Evolutionary conservation across 2,329 filamentous ascomycete genomes (phyloP).

Genomic region (Calonectria montana): DNA sequence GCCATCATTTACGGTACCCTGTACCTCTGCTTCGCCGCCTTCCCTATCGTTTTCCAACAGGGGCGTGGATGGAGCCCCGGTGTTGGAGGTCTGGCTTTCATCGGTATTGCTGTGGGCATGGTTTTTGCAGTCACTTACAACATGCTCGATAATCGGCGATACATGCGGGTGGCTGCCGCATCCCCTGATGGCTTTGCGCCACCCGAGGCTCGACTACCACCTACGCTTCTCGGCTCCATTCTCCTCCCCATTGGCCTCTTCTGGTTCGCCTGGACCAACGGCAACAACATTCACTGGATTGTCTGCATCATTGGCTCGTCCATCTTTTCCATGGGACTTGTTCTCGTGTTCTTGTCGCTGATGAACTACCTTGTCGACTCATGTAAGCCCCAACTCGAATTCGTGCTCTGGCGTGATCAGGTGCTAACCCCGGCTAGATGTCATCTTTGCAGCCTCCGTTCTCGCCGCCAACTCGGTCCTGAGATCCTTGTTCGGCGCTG

Average conservation of each 20-base stretch:
- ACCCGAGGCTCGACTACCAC: constrained; percentile 72
- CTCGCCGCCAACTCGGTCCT: constrained; percentile 79
- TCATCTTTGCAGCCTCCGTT: constrained; percentile 81
- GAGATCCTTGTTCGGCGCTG: constrained; percentile 77
- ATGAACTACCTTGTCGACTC: constrained; percentile 77
- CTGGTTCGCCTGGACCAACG: constrained; percentile 75
- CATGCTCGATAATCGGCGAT: constrained; percentile 65
- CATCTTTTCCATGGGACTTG: constrained; percentile 66
- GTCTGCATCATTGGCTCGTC: constrained; percentile 58
- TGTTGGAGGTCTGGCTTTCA: constrained; percentile 70
- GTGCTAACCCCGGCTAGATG: constrained; percentile 56
- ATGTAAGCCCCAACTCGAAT: constrained; percentile 47
- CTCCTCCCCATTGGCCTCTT: constrained; percentile 70
- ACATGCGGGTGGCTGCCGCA: constrained; percentile 55
- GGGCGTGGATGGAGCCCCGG: constrained; percentile 68
- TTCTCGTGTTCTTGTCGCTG: constrained; percentile 74
- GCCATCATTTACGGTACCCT: constrained; percentile 67
- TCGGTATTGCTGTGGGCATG: constrained; percentile 74
- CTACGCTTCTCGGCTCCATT: constrained; percentile 69
- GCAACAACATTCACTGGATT: constrained; percentile 66
- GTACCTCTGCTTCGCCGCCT: constrained; percentile 66
- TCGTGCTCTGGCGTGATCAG: neutral
- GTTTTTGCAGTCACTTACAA: constrained; percentile 64
- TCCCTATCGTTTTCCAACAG: constrained; percentile 71
- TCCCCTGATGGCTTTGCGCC: constrained; percentile 66